phyloP scores from a whole-genome alignment of 148 eudicot genomes.

The Chenopodium suecicum region DNA sequence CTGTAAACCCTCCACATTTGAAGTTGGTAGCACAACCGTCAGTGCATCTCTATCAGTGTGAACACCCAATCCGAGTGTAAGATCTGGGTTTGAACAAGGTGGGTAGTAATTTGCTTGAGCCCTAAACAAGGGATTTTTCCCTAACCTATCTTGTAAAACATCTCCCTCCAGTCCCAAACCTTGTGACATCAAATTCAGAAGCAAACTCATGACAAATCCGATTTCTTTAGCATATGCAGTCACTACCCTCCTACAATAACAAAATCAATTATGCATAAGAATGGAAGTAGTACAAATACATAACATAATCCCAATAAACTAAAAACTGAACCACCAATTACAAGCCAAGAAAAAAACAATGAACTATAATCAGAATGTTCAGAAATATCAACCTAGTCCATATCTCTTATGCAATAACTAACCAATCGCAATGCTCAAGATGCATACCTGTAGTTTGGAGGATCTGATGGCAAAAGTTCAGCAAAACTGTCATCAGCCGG shows the following conservation, averaged over 20 bases:
- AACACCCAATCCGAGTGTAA: slow-evolving; percentile 42
- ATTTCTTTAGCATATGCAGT: slow-evolving; percentile 28
- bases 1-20: slow-evolving; percentile 37
- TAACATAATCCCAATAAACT: no score
- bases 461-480: slow-evolving; percentile 21
- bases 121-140: slow-evolving; percentile 24
- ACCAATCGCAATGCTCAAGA: no score
- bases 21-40: slow-evolving; percentile 39
- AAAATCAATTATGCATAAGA: neutral
- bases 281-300: no score
- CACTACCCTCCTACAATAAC: slow-evolving; percentile 9
- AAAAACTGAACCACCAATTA: no score
- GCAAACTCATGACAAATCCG: slow-evolving; percentile 22
- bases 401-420: no score
- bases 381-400: neutral
- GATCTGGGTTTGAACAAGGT: slow-evolving; percentile 50
- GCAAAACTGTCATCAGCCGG: slow-evolving; percentile 27
- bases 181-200: slow-evolving; percentile 30
- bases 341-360: neutral
- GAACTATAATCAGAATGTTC: neutral
- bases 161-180: slow-evolving; percentile 31
- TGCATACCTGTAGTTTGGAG: slow-evolving; percentile 21
- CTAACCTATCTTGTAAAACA: slow-evolving; percentile 15
- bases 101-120: slow-evolving; percentile 48
- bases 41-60: slow-evolving; percentile 54